These are phyloP conservation scores for Alternaria infectoria DNA, from an alignment of 2,329 filamentous ascomycete genomes.

Conservation along the genomic window DNA sequence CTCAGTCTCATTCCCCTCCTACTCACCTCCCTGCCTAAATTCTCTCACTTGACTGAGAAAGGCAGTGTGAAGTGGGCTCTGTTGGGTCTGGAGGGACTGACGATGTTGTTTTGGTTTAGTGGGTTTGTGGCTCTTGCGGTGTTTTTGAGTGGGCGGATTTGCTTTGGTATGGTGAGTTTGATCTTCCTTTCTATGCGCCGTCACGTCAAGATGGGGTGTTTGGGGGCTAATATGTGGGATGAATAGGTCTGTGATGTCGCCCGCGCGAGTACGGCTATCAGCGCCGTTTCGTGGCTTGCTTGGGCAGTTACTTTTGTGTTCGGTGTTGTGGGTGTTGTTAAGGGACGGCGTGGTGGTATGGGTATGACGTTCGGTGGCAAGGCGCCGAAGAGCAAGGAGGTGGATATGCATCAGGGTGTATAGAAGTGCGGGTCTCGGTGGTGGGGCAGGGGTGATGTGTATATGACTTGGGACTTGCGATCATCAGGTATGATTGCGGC, in stretches of 20 bases:
- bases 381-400: conserved; percentile 25
- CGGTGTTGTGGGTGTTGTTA: conserved; percentile 42
- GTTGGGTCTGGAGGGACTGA: conserved; percentile 71
- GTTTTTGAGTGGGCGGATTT: conserved; percentile 64
- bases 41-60: conserved; percentile 44
- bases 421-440: conserved; percentile 15
- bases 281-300: conserved; percentile 66
- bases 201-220: not conserved
- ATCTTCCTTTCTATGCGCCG: not conserved
- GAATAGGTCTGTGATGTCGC: conserved; percentile 61
- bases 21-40: conserved; percentile 66
- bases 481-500: conserved; percentile 33
- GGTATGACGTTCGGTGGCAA: conserved; percentile 16
- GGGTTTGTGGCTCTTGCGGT: conserved; percentile 80
- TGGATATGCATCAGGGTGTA: conserved; percentile 52
- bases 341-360: conserved; percentile 7
- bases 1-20: conserved; percentile 73
- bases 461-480: not conserved
- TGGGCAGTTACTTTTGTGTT: conserved; percentile 51
- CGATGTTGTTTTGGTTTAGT: conserved; percentile 88
- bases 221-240: not conserved
- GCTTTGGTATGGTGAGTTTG: conserved; percentile 51
- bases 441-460: not conserved
- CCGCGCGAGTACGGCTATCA: conserved; percentile 70
- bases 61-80: conserved; percentile 66